Evolutionary conservation across 495 filamentous ascomycete genomes (phyloP).

Genomic region (Hypoxylon rickii): DNA sequence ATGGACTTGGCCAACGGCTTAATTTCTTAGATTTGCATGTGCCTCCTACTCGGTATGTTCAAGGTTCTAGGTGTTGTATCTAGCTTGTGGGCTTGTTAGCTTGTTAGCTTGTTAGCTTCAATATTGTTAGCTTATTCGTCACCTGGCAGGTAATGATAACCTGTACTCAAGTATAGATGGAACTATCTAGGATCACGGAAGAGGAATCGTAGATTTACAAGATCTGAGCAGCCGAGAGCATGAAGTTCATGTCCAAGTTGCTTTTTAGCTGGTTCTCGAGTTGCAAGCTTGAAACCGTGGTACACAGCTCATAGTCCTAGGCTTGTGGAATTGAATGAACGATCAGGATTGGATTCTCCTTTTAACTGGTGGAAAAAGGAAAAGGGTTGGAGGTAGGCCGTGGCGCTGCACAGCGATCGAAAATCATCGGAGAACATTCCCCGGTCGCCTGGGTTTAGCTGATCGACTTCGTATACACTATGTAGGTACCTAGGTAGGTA

Average conservation of each 20-base stretch:
- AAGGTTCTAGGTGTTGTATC: no score
- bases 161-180: not conserved
- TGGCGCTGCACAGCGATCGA: conserved; percentile 20
- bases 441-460: no score
- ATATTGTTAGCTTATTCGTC: no score
- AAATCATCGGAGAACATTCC: conserved; percentile 22
- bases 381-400: conserved; percentile 5
- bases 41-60: no score
- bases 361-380: conserved; percentile 30
- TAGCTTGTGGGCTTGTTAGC: no score
- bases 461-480: no score
- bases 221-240: no score
- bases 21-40: not conserved
- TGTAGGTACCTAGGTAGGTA: no score
- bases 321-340: not conserved
- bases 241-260: no score
- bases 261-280: no score
- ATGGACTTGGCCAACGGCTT: conserved; percentile 7
- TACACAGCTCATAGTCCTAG: not conserved
- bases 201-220: conserved; percentile 5
- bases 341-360: not conserved
- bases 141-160: no score
- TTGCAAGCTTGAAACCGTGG: conserved; percentile 1
- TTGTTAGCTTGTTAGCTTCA: no score
- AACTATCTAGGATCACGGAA: conserved; percentile 24